Percentiles rank a stretch among this genome's conserved stretches.
Conservation (phyloP, 2,329 filamentous ascomycete species). For the Xylariaceae sp. region DNA sequence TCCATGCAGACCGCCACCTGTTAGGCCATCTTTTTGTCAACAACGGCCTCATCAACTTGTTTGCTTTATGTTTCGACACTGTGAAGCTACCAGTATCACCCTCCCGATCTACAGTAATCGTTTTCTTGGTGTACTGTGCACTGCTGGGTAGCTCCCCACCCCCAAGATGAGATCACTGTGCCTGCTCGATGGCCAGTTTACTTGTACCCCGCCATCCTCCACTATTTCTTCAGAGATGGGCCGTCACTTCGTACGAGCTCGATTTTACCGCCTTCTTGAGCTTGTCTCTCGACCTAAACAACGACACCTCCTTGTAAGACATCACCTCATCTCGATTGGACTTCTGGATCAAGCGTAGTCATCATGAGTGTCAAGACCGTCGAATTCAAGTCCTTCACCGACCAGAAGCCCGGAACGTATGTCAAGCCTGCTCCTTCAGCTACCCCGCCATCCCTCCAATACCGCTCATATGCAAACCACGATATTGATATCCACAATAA, state of each 20-base stretch:
- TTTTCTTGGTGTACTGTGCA: not conserved
- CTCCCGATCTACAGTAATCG: too few species aligned
- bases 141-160: constrained; percentile 13
- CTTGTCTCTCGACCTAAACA: not conserved
- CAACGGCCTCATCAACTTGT: too few species aligned
- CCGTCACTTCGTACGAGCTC: too few species aligned
- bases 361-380: constrained; percentile 72
- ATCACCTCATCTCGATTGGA: not conserved
- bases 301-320: not conserved
- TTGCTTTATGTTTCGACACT: too few species aligned
- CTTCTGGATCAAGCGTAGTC: not conserved
- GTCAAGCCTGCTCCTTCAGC: constrained; percentile 39
- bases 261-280: not conserved
- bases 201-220: constrained; percentile 1
- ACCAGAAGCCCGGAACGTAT: constrained; percentile 99
- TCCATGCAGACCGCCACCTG: too few species aligned
- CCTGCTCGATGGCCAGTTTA: not conserved
- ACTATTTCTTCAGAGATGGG: too few species aligned
- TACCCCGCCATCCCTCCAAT: constrained; percentile 29
- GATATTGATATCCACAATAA: constrained; percentile 1
- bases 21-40: too few species aligned
- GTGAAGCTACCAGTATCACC: too few species aligned
- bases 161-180: constrained; percentile 19
- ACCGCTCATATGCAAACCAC: constrained; percentile 5
- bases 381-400: constrained; percentile 77